Conservation (phyloP, 257 asterid species). For the Eucommia ulmoides region DNA sequence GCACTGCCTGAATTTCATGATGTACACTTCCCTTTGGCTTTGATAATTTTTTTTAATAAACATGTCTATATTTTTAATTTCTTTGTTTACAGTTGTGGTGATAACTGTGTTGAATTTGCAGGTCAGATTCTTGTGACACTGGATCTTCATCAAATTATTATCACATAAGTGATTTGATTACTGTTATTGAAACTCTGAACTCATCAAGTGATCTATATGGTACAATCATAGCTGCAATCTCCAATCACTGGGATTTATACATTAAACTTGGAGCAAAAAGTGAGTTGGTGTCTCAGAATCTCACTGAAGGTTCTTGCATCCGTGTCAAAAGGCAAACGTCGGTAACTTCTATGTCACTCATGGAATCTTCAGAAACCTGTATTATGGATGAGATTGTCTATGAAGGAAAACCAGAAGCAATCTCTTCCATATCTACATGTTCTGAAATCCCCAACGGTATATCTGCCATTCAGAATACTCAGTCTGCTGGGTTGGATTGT, state of each 20-base stretch:
- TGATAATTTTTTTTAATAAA: not conserved
- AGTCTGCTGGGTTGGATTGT: constrained; percentile 17
- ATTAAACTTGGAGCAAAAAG: constrained; percentile 32
- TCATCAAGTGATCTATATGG: constrained; percentile 30
- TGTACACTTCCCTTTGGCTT: not conserved
- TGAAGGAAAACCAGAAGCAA: constrained; percentile 24
- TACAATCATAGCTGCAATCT: constrained; percentile 32
- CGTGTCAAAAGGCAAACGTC: constrained; percentile 15
- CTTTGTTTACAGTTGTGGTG: no score
- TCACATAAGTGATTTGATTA: constrained; percentile 45
- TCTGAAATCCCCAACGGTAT: constrained; percentile 40
- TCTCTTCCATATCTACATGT: constrained; percentile 17
- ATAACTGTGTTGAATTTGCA: constrained; percentile 32
- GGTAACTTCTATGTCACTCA: constrained; percentile 6
- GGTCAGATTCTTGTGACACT: constrained; percentile 46
- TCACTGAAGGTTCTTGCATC: constrained; percentile 22
- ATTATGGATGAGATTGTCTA: constrained; percentile 16
- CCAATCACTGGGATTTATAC: constrained; percentile 42
- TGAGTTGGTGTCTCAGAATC: constrained; percentile 24
- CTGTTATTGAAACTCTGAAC: constrained; percentile 51
- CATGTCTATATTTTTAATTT: no score
- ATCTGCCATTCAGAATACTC: constrained; percentile 18
- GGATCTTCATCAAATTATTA: constrained; percentile 45
- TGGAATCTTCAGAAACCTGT: constrained; percentile 16
- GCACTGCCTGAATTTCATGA: no score